Conservation (phyloP, 140 eudicot genomes). For the Ambrosia hybrid region DNA sequence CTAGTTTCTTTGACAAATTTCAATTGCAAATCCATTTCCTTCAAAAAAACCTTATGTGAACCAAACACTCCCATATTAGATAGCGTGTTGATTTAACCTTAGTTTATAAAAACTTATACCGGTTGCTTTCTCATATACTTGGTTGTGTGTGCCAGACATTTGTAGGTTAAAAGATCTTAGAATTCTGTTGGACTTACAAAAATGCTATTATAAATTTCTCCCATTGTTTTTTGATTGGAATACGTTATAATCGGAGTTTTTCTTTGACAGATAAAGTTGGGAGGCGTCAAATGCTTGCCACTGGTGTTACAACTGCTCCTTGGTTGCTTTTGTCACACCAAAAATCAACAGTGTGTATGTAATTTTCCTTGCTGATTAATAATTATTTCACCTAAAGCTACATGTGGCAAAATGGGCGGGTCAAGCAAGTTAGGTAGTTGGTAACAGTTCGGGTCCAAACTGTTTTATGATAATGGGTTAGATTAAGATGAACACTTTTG, state of each 20-base stretch:
- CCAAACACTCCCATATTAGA: not conserved
- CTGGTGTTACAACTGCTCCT: constrained; percentile 65
- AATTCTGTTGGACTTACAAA: not conserved
- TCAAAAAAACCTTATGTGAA: too few relatives aligned
- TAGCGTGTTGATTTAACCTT: not conserved
- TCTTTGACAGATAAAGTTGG: constrained; percentile 58
- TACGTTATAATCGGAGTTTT: constrained; percentile 5
- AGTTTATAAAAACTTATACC: not conserved
- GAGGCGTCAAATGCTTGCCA: constrained; percentile 75
- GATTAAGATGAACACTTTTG: not conserved
- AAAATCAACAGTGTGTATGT: constrained; percentile 65
- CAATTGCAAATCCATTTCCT: too few relatives aligned
- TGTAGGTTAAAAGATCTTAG: not conserved
- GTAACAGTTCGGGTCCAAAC: not conserved
- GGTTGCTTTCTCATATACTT: too few relatives aligned
- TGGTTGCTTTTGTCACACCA: constrained; percentile 58
- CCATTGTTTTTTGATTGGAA: constrained; percentile 1
- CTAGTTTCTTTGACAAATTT: too few relatives aligned
- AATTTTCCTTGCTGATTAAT: constrained; percentile 22
- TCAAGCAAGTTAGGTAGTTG: not conserved
- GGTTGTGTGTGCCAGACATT: too few relatives aligned
- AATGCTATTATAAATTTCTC: not conserved
- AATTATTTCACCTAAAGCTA: constrained; percentile 6
- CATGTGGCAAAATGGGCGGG: constrained; percentile 9
- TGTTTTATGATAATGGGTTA: not conserved